These are phyloP conservation scores for Candida germanica DNA, from an alignment of 805 yeast species.

Conservation along the genomic window DNA sequence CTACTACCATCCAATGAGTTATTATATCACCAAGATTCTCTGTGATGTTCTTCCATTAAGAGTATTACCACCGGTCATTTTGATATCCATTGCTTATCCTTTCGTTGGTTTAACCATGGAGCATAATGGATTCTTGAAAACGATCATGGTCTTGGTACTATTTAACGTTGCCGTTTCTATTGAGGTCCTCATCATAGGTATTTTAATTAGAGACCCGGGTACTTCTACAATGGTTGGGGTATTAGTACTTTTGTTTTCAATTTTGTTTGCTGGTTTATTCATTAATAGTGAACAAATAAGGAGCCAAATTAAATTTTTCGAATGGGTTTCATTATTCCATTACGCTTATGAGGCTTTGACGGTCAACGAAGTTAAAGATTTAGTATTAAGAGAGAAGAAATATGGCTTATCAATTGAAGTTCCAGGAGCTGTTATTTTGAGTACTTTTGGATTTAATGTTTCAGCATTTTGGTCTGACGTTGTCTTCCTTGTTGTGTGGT, in stretches of 20 bases:
- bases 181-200: conserved; percentile 84
- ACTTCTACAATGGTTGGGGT: conserved; percentile 90
- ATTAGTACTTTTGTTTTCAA: conserved; percentile 74
- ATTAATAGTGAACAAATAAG: conserved; percentile 67
- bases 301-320: conserved; percentile 64
- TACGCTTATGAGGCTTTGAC: conserved; percentile 92
- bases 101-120: conserved; percentile 83
- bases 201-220: conserved; percentile 81
- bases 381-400: conserved; percentile 81
- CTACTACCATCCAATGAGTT: conserved; percentile 84
- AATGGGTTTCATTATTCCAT: conserved; percentile 87
- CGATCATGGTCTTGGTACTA: conserved; percentile 65
- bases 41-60: conserved; percentile 93
- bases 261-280: conserved; percentile 91
- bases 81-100: conserved; percentile 82
- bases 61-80: conserved; percentile 84
- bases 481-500: conserved; percentile 54
- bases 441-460: conserved; percentile 92
- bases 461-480: conserved; percentile 71
- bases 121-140: conserved; percentile 67
- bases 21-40: conserved; percentile 77
- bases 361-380: conserved; percentile 87
- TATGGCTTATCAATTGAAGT: conserved; percentile 92
- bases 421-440: conserved; percentile 95
- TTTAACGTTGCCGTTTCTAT: conserved; percentile 86